Conservation (phyloP, 164 flowering plant genomes). For the Magnolia sinica region DNA sequence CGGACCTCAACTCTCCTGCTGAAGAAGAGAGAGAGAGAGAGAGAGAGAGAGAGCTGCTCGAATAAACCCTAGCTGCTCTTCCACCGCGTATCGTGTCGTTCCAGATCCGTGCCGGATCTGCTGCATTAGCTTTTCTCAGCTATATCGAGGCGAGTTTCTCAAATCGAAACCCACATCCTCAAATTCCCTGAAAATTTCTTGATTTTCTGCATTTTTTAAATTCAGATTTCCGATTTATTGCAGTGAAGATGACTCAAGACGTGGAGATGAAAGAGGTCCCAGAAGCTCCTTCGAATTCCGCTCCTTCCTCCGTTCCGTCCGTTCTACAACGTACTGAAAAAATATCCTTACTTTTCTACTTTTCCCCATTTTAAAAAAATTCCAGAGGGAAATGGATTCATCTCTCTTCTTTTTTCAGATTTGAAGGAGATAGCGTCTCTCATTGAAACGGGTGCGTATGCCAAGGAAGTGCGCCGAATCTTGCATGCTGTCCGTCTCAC, state of each 20-base stretch:
- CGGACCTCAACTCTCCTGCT: too few relatives aligned
- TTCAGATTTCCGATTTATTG: background rate
- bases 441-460: conserved; percentile 70
- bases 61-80: too few relatives aligned
- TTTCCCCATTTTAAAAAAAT: background rate
- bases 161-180: background rate
- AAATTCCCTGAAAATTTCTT: conserved; percentile 1
- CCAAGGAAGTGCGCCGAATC: conserved; percentile 67
- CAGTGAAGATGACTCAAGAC: conserved; percentile 60
- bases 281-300: conserved; percentile 51
- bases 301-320: conserved; percentile 39
- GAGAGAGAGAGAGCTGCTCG: too few relatives aligned
- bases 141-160: conserved; percentile 17
- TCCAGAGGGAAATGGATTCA: background rate
- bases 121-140: conserved; percentile 19
- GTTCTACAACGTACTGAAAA: conserved; percentile 54
- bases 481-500: conserved; percentile 68
- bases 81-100: too few relatives aligned
- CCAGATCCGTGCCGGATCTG: background rate
- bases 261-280: conserved; percentile 76
- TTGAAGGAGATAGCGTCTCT: conserved; percentile 74
- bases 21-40: too few relatives aligned
- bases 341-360: background rate
- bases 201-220: background rate
- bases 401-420: conserved; percentile 32